Evolutionary conservation across 2,329 filamentous ascomycete species (phyloP).

Genomic region (Penicillium decumbens): DNA sequence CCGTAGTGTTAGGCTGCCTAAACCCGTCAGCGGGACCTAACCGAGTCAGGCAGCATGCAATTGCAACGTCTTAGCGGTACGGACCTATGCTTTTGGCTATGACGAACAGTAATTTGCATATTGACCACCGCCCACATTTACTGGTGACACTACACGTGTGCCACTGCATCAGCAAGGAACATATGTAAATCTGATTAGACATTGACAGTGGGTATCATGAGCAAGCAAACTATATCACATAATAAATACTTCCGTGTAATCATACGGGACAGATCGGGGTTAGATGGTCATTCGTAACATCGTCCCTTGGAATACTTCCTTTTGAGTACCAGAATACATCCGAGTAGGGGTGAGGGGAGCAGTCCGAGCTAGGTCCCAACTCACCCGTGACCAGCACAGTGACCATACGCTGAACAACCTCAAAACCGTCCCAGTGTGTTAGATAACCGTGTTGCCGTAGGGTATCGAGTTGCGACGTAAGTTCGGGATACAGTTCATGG

Average conservation of each 20-base stretch:
- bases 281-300: slow-evolving; percentile 6
- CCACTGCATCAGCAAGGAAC: background rate
- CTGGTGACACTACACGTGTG: background rate
- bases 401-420: slow-evolving; percentile 19
- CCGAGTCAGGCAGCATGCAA: slow-evolving; percentile 5
- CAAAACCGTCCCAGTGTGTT: slow-evolving; percentile 20
- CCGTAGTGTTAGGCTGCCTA: background rate
- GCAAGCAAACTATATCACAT: background rate
- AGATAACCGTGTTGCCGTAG: slow-evolving; percentile 23
- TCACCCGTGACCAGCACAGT: slow-evolving; percentile 24
- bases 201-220: slow-evolving; percentile 18
- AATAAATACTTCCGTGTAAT: background rate
- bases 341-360: slow-evolving; percentile 6
- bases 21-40: background rate
- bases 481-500: slow-evolving; percentile 13
- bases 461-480: slow-evolving; percentile 17
- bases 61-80: background rate
- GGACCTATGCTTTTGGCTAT: background rate
- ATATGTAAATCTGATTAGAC: slow-evolving; percentile 1
- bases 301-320: background rate
- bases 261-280: slow-evolving; percentile 13
- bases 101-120: background rate
- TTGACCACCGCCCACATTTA: background rate
- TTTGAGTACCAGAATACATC: slow-evolving; percentile 15
- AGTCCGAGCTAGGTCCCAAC: slow-evolving; percentile 1